Percentiles rank a stretch among this genome's conserved stretches.
Conservation (phyloP, 2,329 filamentous ascomycete species). For the Verticillium zaregamsianum region DNA sequence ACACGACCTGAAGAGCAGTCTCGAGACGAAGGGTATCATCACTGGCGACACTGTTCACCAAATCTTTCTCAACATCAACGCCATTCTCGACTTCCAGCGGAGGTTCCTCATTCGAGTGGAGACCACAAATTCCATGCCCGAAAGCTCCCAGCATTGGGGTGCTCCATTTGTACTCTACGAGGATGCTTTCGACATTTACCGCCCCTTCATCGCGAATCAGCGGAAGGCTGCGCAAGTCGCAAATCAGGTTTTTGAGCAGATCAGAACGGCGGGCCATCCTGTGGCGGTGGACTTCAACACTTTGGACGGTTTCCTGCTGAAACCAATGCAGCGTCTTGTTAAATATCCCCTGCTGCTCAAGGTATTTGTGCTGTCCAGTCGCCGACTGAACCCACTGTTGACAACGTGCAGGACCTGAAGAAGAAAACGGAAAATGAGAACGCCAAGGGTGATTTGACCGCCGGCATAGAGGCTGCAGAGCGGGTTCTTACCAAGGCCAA, state of each 20-base stretch:
- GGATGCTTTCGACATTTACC: slow-evolving; percentile 86
- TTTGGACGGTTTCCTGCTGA: slow-evolving; percentile 86
- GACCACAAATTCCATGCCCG: slow-evolving; percentile 82
- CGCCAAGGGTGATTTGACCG: slow-evolving; percentile 66
- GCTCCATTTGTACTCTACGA: slow-evolving; percentile 81
- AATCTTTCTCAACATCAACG: slow-evolving; percentile 95
- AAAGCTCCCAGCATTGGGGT: slow-evolving; percentile 85
- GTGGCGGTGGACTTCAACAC: slow-evolving; percentile 87
- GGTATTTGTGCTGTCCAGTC: slow-evolving; percentile 38
- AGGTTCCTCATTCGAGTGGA: slow-evolving; percentile 94
- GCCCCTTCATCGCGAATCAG: slow-evolving; percentile 96
- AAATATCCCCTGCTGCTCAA: slow-evolving; percentile 91
- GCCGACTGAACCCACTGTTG: slow-evolving; percentile 11
- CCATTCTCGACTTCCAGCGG: slow-evolving; percentile 91
- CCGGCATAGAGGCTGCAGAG: slow-evolving; percentile 77
- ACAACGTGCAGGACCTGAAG: slow-evolving; percentile 62
- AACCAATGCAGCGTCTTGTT: slow-evolving; percentile 91
- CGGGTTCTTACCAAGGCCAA: slow-evolving; percentile 82
- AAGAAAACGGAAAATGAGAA: slow-evolving; percentile 78
- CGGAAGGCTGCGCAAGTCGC: slow-evolving; percentile 84
- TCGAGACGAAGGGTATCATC: slow-evolving; percentile 84
- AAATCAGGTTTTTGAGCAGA: slow-evolving; percentile 81
- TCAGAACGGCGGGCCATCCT: slow-evolving; percentile 67
- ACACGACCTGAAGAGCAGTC: slow-evolving; percentile 82
- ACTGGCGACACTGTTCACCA: slow-evolving; percentile 87